These are phyloP conservation scores for Platanthera guangdongensis DNA, from an alignment of 106 monocot species.

Conservation along the genomic window DNA sequence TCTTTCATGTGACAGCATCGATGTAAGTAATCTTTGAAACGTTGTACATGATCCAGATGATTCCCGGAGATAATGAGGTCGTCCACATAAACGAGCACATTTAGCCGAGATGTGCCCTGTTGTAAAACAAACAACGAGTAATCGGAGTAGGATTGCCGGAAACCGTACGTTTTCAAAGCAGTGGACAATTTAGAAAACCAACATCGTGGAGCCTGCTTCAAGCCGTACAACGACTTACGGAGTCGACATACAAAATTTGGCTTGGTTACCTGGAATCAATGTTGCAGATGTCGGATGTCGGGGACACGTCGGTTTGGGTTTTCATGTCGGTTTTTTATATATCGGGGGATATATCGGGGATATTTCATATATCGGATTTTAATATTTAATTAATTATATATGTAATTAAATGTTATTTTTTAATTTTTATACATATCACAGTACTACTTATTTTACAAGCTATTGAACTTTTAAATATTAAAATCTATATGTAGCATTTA, in stretches of 20 bases:
- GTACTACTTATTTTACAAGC: too few relatives aligned
- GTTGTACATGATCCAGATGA: not conserved
- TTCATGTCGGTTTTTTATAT: too few relatives aligned
- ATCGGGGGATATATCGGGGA: too few relatives aligned
- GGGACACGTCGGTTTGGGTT: too few relatives aligned
- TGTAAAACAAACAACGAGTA: not conserved
- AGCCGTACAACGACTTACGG: not conserved
- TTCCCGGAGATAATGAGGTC: too few relatives aligned
- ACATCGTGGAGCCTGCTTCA: not conserved
- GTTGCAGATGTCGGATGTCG: too few relatives aligned
- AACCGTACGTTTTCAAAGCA: not conserved
- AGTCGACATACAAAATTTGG: not conserved
- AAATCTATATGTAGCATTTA: too few relatives aligned
- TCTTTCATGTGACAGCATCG: not conserved
- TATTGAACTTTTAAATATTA: too few relatives aligned
- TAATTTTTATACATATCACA: too few relatives aligned
- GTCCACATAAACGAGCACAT: not conserved
- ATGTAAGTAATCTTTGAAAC: not conserved
- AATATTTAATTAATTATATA: too few relatives aligned
- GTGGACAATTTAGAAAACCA: not conserved
- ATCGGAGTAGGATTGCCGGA: constrained; percentile 4
- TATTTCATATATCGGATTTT: too few relatives aligned
- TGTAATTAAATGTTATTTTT: too few relatives aligned
- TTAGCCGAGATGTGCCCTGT: not conserved
- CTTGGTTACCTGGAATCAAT: not conserved